Evolutionary conservation across 148 eudicot genomes (phyloP).

Genomic region (Heliosperma pusillum): DNA sequence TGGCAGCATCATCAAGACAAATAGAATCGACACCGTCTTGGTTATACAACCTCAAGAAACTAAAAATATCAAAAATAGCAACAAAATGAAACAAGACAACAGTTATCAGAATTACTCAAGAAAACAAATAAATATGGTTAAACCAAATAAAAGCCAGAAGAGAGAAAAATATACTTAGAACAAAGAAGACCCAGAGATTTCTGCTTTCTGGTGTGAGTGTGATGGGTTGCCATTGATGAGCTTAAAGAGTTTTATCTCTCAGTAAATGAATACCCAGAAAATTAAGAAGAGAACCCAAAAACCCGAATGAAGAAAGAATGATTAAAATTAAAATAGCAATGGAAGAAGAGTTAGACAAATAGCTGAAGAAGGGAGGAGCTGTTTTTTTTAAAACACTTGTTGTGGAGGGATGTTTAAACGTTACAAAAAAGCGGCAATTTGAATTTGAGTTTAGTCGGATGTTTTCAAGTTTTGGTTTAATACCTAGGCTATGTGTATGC

Average conservation of each 20-base stretch:
- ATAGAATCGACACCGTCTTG: slow-evolving; percentile 74
- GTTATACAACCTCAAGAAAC: slow-evolving; percentile 84
- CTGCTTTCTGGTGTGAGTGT: slow-evolving; percentile 78
- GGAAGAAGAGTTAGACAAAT: no score
- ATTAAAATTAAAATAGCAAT: not conserved
- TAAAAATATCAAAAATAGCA: slow-evolving; percentile 26
- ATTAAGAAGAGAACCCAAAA: not conserved
- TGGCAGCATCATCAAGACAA: slow-evolving; percentile 88
- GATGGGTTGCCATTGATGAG: slow-evolving; percentile 47
- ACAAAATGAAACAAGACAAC: not conserved
- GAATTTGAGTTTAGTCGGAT: not conserved
- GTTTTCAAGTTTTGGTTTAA: no score
- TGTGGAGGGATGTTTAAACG: not conserved
- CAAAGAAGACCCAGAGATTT: slow-evolving; percentile 91
- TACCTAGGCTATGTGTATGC: no score
- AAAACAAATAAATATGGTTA: not conserved
- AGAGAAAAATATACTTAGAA: slow-evolving; percentile 50
- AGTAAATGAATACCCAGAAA: slow-evolving; percentile 6
- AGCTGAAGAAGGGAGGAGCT: no score
- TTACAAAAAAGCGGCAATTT: slow-evolving; percentile 11
- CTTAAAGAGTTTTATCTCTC: not conserved
- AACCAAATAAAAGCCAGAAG: not conserved
- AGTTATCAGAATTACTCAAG: not conserved
- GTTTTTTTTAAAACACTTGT: no score
- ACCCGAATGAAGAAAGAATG: not conserved